phyloP scores from a whole-genome alignment of 2,329 filamentous ascomycete genomes.

The Teratosphaeria nubilosa region DNA sequence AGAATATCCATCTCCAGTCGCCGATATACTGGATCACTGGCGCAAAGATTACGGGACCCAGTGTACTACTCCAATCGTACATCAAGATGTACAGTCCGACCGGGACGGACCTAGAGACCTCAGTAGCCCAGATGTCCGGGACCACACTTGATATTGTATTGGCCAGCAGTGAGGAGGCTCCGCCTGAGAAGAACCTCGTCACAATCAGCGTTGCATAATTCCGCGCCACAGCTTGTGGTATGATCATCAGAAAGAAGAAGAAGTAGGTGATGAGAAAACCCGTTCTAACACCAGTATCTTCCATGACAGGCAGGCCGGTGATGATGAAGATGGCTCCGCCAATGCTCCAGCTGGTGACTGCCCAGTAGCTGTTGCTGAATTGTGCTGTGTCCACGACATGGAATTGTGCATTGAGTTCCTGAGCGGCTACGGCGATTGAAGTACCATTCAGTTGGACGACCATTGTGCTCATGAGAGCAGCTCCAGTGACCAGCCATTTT shows the following conservation, averaged over 20 bases:
- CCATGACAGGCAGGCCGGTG: constrained; percentile 27
- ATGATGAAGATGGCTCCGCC: constrained; percentile 29
- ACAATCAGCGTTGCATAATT: constrained; percentile 30
- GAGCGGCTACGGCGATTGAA: constrained; percentile 26
- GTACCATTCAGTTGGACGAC: constrained; percentile 28
- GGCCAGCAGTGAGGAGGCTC: constrained; percentile 25
- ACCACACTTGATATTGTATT: constrained; percentile 29
- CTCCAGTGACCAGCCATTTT: constrained; percentile 26
- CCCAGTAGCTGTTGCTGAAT: constrained; percentile 32
- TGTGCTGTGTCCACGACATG: constrained; percentile 21
- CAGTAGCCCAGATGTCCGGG: constrained; percentile 29
- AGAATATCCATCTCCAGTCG: constrained; percentile 31
- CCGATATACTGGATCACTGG: constrained; percentile 21
- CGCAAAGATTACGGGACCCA: constrained; percentile 28
- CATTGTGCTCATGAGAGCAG: constrained; percentile 24
- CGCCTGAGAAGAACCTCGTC: constrained; percentile 29
- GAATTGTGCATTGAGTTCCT: constrained; percentile 25
- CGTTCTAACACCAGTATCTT: constrained; percentile 26
- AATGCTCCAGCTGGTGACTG: constrained; percentile 27
- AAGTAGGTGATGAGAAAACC: constrained; percentile 23
- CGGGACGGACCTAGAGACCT: constrained; percentile 23
- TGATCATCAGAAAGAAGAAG: constrained; percentile 28
- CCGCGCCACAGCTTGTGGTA: constrained; percentile 30
- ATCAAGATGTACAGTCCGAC: constrained; percentile 27
- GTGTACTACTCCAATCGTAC: constrained; percentile 25